These are phyloP conservation scores for Dissophora ornata DNA, from an alignment of 192 early-diverging fungal genomes.

Conservation along the genomic window DNA sequence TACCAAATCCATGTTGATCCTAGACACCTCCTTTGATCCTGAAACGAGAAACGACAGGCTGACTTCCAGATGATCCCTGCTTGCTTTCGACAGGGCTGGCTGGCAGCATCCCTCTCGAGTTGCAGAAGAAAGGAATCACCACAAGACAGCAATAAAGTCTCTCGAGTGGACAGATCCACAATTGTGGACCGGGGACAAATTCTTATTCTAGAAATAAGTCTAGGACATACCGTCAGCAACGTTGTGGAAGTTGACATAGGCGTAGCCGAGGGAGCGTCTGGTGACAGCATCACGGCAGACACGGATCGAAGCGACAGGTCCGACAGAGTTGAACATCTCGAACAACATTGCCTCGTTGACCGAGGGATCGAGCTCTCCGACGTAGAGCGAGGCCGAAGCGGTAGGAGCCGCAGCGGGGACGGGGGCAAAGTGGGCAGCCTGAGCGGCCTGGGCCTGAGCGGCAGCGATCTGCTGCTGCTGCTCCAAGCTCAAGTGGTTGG, in stretches of 20 bases:
- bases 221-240: constrained; percentile 73
- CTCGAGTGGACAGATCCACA: no score
- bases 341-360: constrained; percentile 98
- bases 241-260: constrained; percentile 99
- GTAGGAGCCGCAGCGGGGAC: constrained; percentile 59
- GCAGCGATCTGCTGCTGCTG: constrained; percentile 64
- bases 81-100: no score
- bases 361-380: constrained; percentile 95
- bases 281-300: constrained; percentile 98
- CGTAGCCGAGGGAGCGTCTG: constrained; percentile 95
- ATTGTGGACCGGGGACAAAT: no score
- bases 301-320: constrained; percentile 96
- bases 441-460: constrained; percentile 58
- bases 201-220: no score
- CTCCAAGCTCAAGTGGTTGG: constrained; percentile 59
- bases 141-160: no score
- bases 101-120: no score
- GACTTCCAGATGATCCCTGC: neutral
- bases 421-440: constrained; percentile 58
- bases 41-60: no score
- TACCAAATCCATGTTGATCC: no score
- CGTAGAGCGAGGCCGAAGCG: constrained; percentile 87
- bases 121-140: no score
- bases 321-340: constrained; percentile 96
- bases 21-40: no score